These are phyloP conservation scores for Akanthomyces uredinophilus DNA, from an alignment of 2,329 filamentous ascomycete species.

Conservation along the genomic window DNA sequence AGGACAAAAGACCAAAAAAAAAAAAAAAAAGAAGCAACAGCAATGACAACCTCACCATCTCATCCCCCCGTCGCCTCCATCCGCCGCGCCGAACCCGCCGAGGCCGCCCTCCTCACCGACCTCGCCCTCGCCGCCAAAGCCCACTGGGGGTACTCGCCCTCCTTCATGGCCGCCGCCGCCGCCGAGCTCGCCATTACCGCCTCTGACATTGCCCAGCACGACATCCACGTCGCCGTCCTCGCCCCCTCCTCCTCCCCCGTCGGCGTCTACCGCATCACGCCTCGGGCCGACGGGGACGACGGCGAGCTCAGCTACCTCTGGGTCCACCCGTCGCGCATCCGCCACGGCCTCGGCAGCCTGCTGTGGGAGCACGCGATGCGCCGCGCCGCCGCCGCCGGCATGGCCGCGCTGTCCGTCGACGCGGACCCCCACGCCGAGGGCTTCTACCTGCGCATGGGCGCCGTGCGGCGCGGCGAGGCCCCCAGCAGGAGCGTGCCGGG, in stretches of 20 bases:
- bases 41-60: background rate
- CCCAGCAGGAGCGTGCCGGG: background rate
- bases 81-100: background rate
- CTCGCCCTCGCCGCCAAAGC: slow-evolving; percentile 9
- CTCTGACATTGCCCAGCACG: background rate
- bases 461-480: background rate
- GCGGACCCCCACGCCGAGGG: slow-evolving; percentile 9
- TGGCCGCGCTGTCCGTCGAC: background rate
- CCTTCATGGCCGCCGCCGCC: slow-evolving; percentile 2
- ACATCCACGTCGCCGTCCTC: background rate
- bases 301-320: slow-evolving; percentile 6
- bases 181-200: slow-evolving; percentile 2
- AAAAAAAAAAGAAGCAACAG: background rate
- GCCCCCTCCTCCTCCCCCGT: background rate
- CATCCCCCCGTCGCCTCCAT: background rate
- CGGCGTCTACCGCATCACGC: background rate
- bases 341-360: background rate
- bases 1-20: no score
- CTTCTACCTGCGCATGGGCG: slow-evolving; percentile 1
- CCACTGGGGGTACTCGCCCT: slow-evolving; percentile 3
- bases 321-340: background rate
- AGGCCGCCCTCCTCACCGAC: background rate
- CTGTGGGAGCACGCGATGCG: slow-evolving; percentile 2
- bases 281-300: background rate
- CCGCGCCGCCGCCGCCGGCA: background rate